These are phyloP conservation scores for Allium cepa DNA, from an alignment of 106 monocot species.

Conservation along the genomic window DNA sequence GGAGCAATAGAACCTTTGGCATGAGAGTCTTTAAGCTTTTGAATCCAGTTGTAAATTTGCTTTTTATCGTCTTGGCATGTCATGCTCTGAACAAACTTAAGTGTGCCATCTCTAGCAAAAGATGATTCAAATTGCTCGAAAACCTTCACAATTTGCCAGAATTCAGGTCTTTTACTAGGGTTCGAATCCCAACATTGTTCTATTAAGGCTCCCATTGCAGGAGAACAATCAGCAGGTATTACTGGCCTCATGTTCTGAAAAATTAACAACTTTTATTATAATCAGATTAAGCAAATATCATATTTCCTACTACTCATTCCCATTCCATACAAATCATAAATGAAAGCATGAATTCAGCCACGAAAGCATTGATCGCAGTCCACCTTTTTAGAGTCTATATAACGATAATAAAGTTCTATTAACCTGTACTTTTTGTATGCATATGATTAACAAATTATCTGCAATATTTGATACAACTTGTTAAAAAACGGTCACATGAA, in stretches of 20 bases:
- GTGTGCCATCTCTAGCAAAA: constrained; percentile 31
- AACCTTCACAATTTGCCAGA: constrained; percentile 63
- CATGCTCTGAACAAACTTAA: constrained; percentile 17
- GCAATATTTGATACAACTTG: too few species aligned
- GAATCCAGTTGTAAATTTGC: constrained; percentile 28
- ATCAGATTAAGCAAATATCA: background rate
- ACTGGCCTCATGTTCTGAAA: constrained; percentile 61
- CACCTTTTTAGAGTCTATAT: too few species aligned
- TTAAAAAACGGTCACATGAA: too few species aligned
- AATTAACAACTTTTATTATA: background rate
- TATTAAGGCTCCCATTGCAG: constrained; percentile 36
- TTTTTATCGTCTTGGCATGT: constrained; percentile 37
- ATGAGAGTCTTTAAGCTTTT: constrained; percentile 25
- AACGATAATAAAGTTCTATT: too few species aligned
- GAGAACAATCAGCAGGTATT: constrained; percentile 39
- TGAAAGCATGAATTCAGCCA: too few species aligned
- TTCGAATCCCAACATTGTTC: constrained; percentile 56
- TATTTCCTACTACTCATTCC: too few species aligned
- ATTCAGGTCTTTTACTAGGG: constrained; percentile 69
- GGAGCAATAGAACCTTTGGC: background rate
- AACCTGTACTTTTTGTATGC: too few species aligned
- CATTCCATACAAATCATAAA: too few species aligned
- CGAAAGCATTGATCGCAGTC: too few species aligned
- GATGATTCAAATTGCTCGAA: constrained; percentile 53
- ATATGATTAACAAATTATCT: too few species aligned